phyloP scores from a whole-genome alignment of 2,329 filamentous ascomycete genomes.

The Fusarium mexicanum region DNA sequence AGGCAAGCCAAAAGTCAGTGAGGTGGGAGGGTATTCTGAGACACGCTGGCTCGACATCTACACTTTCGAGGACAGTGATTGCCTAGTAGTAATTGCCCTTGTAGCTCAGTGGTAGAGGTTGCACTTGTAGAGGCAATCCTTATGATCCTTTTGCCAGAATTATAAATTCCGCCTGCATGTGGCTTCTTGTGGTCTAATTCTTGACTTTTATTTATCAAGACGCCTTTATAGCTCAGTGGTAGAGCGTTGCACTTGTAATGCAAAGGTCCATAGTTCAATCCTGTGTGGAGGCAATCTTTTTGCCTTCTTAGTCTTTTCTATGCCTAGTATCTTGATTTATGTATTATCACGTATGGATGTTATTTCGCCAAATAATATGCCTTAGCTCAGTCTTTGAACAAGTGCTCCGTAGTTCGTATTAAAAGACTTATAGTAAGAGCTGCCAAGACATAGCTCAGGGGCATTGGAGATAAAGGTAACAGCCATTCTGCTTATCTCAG shows the following conservation, averaged over 20 bases:
- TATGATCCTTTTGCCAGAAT: not conserved
- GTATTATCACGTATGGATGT: too few species aligned
- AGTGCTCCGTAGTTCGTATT: not conserved
- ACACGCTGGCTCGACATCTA: not conserved
- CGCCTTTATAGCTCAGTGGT: conserved; percentile 39
- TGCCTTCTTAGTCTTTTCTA: not conserved
- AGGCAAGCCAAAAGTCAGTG: not conserved
- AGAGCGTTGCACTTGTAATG: conserved; percentile 40
- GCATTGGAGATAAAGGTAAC: not conserved
- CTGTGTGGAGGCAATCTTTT: conserved; percentile 32
- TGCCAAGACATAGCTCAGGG: not conserved
- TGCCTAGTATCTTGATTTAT: not conserved
- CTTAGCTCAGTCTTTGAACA: not conserved
- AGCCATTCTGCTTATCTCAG: not conserved
- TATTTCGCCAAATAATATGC: not conserved
- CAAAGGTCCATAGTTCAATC: conserved; percentile 39
- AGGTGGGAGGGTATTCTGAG: too few species aligned
- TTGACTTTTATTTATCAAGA: not conserved
- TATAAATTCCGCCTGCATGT: too few species aligned
- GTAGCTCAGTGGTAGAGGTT: conserved; percentile 40
- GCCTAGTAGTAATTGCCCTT: conserved; percentile 11
- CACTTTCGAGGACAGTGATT: not conserved
- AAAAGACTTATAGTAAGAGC: not conserved
- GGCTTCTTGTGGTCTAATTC: not conserved
- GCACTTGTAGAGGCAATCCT: conserved; percentile 36